phyloP scores from a whole-genome alignment of 2,329 filamentous ascomycete genomes.

The Pyrenophora graminea region DNA sequence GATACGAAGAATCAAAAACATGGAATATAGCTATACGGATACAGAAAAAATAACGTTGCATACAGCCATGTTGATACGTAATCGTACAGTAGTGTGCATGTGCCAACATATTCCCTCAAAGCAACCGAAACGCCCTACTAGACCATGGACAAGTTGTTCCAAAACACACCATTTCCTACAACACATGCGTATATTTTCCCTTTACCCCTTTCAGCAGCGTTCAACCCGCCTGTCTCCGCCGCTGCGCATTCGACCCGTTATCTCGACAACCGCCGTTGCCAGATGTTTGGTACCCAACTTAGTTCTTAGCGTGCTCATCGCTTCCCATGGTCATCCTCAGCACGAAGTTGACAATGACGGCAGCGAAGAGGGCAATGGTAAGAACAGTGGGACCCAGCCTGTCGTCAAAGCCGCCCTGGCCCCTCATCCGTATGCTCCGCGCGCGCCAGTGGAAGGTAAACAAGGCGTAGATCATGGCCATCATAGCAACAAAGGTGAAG shows the following conservation, averaged over 20 bases:
- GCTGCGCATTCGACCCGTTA: too few species aligned
- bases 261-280: neutral
- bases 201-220: neutral
- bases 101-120: neutral
- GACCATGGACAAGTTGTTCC: neutral
- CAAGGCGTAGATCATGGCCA: slow-evolving; percentile 92
- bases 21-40: neutral
- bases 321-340: slow-evolving; percentile 52
- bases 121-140: neutral
- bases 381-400: slow-evolving; percentile 90
- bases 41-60: neutral
- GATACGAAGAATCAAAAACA: too few species aligned
- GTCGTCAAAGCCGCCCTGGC: slow-evolving; percentile 96
- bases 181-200: neutral
- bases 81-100: neutral
- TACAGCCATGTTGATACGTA: neutral
- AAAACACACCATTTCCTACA: neutral
- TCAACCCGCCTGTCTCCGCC: too few species aligned
- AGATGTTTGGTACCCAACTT: neutral
- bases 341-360: slow-evolving; percentile 95
- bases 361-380: slow-evolving; percentile 81
- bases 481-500: slow-evolving; percentile 93
- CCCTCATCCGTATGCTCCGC: slow-evolving; percentile 85
- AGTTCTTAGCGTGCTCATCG: slow-evolving; percentile 16
- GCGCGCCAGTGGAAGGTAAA: slow-evolving; percentile 97